phyloP scores from a whole-genome alignment of 768 basidiomycete species.

The Trametes sanguinea region DNA sequence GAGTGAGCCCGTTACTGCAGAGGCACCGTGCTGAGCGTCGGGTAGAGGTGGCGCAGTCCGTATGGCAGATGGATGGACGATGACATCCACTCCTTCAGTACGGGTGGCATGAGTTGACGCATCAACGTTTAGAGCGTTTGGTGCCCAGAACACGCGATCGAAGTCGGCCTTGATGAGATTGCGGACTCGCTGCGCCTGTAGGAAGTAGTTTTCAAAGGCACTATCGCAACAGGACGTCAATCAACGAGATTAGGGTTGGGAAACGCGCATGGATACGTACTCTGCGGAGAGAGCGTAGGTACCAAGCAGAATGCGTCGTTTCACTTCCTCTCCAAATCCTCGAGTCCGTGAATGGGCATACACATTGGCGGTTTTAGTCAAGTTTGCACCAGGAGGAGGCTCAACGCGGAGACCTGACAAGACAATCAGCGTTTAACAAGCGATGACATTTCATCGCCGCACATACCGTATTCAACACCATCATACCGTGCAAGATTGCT shows the following conservation, averaged over 20 bases:
- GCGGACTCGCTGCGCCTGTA: constrained; percentile 87
- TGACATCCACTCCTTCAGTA: constrained; percentile 63
- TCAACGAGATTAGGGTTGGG: not conserved
- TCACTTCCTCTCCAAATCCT: constrained; percentile 84
- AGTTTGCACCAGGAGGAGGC: constrained; percentile 44
- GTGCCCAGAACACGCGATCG: constrained; percentile 60
- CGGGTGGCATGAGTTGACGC: not conserved
- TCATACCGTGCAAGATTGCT: constrained; percentile 91
- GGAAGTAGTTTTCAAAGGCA: constrained; percentile 96
- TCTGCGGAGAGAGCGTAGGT: constrained; percentile 91
- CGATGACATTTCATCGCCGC: not conserved
- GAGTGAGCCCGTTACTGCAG: constrained; percentile 34
- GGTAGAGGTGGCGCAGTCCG: too few relatives aligned
- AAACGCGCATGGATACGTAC: constrained; percentile 40
- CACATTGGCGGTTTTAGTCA: constrained; percentile 51
- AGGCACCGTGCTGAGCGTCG: constrained; percentile 70
- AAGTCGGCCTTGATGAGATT: constrained; percentile 74
- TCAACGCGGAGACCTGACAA: constrained; percentile 52
- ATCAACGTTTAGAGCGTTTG: constrained; percentile 41
- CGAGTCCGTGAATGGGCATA: constrained; percentile 68
- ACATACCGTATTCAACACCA: constrained; percentile 77
- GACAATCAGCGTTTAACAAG: not conserved
- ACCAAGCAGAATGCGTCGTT: constrained; percentile 84
- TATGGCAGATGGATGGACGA: constrained; percentile 83
- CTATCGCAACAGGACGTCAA: constrained; percentile 40